These are phyloP conservation scores for Clarkia xantiana DNA, from an alignment of 345 rosid genomes.

Conservation along the genomic window DNA sequence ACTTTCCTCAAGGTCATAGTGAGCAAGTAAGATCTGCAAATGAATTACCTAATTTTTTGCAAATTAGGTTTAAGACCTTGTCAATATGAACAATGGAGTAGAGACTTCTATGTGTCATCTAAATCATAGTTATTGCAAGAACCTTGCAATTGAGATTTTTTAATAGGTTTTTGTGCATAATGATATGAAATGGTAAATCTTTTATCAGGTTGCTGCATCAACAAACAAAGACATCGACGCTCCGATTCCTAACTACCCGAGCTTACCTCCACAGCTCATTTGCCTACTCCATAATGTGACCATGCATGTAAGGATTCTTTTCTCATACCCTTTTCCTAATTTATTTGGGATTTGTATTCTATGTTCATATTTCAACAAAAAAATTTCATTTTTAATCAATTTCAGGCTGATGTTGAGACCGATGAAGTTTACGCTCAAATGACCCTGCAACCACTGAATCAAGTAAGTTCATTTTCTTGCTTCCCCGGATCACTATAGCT, in stretches of 20 bases:
- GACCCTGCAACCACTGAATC: conserved; percentile 89
- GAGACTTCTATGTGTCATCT: too few species aligned
- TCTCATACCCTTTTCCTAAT: too few species aligned
- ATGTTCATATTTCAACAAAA: background rate
- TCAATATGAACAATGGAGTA: too few species aligned
- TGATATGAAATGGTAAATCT: background rate
- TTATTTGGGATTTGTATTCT: too few species aligned
- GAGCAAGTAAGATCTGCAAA: conserved; percentile 54
- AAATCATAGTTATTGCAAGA: too few species aligned
- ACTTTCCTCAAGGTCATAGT: conserved; percentile 98
- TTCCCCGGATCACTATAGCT: background rate
- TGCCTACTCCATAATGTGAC: conserved; percentile 96
- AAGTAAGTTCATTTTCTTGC: conserved; percentile 27
- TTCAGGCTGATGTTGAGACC: conserved; percentile 93
- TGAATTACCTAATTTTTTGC: too few species aligned
- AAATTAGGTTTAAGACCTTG: too few species aligned
- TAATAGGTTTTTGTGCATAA: too few species aligned
- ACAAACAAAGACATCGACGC: conserved; percentile 90
- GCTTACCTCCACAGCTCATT: conserved; percentile 90
- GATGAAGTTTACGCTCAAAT: conserved; percentile 99
- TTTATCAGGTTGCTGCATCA: conserved; percentile 73
- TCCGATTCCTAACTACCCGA: conserved; percentile 83
- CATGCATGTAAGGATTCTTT: conserved; percentile 83
- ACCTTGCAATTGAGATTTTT: too few species aligned
- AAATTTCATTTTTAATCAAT: conserved; percentile 6